A percentile compares a stretch with the other conserved stretches of the same genome.
Evolutionary conservation across 176 grass and related monocot species (phyloP).

Genomic region (Aegilops bicornis): DNA sequence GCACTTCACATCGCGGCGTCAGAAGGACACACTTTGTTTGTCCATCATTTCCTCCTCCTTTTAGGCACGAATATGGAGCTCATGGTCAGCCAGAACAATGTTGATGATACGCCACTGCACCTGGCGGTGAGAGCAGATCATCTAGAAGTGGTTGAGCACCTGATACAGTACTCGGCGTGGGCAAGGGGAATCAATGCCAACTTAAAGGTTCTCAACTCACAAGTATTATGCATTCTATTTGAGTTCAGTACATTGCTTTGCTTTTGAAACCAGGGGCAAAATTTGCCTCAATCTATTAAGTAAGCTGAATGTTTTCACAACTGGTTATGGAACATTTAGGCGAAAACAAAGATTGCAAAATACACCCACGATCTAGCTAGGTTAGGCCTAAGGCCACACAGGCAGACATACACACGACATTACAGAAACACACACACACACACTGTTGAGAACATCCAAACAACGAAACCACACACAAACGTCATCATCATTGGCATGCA

Average conservation of each 20-base stretch:
- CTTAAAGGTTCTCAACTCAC: neutral
- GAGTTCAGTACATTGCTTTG: neutral
- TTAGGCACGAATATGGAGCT: neutral
- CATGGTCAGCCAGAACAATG: neutral
- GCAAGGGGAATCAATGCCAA: neutral
- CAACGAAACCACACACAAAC: neutral
- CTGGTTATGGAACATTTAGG: neutral
- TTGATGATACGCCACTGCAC: neutral
- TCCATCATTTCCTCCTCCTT: neutral
- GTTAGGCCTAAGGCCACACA: neutral
- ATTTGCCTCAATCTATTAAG: too few species aligned
- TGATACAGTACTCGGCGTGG: neutral
- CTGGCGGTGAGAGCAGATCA: neutral
- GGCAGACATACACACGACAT: neutral
- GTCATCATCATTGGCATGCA: neutral
- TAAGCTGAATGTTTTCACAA: too few species aligned
- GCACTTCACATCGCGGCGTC: neutral
- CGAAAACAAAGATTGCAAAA: neutral
- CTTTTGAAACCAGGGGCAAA: too few species aligned
- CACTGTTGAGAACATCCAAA: neutral
- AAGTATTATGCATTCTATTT: neutral
- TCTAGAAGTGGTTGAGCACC: neutral
- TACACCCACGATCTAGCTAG: neutral
- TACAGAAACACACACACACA: neutral
- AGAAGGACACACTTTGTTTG: neutral